Percentiles rank a stretch among this genome's conserved stretches.
These are phyloP conservation scores for Nectriaceae sp. DNA, from an alignment of 2,329 filamentous ascomycete genomes.

Conservation along the genomic window DNA sequence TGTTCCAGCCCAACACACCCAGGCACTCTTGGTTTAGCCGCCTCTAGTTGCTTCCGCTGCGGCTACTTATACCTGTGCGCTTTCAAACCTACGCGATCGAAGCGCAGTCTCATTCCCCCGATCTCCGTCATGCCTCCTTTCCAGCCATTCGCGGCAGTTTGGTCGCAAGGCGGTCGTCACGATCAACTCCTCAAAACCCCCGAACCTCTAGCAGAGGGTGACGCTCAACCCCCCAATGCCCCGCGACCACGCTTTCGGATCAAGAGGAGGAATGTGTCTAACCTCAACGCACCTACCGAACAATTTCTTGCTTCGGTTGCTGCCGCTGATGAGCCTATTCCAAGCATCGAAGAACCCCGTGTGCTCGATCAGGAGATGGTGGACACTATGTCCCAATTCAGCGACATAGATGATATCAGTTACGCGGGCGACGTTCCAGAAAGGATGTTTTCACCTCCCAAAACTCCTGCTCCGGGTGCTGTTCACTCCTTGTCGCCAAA, in stretches of 20 bases:
- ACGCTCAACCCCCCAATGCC: conserved; percentile 47
- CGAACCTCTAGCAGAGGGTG: conserved; percentile 45
- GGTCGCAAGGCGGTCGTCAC: conserved; percentile 46
- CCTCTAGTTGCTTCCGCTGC: background rate
- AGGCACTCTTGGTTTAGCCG: no score
- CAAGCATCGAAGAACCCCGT: conserved; percentile 62
- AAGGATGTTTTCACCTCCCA: conserved; percentile 55
- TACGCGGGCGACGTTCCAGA: conserved; percentile 35
- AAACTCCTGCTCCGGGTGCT: conserved; percentile 56
- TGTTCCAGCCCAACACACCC: no score
- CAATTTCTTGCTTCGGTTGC: conserved; percentile 69
- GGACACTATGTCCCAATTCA: conserved; percentile 38
- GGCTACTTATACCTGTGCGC: conserved; percentile 18
- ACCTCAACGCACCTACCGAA: conserved; percentile 59
- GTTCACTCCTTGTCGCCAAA: conserved; percentile 46
- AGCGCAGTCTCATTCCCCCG: conserved; percentile 25
- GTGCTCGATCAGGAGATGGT: conserved; percentile 47
- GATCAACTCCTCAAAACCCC: conserved; percentile 50
- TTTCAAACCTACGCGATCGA: conserved; percentile 11
- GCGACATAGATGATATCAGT: conserved; percentile 34
- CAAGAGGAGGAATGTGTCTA: conserved; percentile 56
- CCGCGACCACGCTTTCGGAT: conserved; percentile 56
- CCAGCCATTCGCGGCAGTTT: conserved; percentile 46
- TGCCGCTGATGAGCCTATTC: conserved; percentile 64
- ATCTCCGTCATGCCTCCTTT: conserved; percentile 45